Base-by-base conservation (phyloP, 2,329 filamentous ascomycete genomes). In the Neofusicoccum sp. region DNA sequence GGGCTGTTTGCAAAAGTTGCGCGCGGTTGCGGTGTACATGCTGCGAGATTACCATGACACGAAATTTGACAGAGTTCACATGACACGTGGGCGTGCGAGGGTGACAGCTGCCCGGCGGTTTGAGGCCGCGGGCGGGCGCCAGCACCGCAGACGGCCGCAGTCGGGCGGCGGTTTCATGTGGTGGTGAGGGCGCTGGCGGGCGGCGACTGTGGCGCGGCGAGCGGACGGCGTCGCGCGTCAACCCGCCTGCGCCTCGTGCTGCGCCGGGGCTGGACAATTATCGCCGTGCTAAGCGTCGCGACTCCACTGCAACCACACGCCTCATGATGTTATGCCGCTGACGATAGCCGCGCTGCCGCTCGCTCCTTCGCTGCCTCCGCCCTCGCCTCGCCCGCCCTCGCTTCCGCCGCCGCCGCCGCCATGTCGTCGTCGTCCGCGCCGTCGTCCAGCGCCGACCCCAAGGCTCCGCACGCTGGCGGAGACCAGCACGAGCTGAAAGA, bases 401-500 rank as follows among this genome's bases (percentile, higher is more conserved):
- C 57, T 44, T 28, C 57, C 31, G 38, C 38, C 16, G 36, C 47
- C 45, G 40, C 40, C 40, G 53, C 54, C 54, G 43, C 43, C n/a
- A 38, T 38, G 34, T 38, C 34, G 7, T 14, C 14, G 54, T 58
- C 54, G 14, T 45, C 54, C 30, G 30, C 54, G 12, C 43, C 54
- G 34, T 45, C 54, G 28, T 58, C 54, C 31, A 47, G 54, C 45
- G 57, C 57, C 44, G 57, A 48, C 57, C 38, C 41, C 58, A 60
- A 60, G 28, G 58, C 36, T 43, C 30, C 58, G 12, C 47, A 36
- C 11, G 36, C 56, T 28, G 30, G 20, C 34, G 60, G 36, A 43
- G 68, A 69, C 49, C 66, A 70, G 30, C 66, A 75, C 67, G 75
- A 77, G 62, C 65, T 76, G 45, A 69, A 72, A 54, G 69, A 75